phyloP scores from a whole-genome alignment of 306 rosid genomes.

The Sechiopsis laciniata region DNA sequence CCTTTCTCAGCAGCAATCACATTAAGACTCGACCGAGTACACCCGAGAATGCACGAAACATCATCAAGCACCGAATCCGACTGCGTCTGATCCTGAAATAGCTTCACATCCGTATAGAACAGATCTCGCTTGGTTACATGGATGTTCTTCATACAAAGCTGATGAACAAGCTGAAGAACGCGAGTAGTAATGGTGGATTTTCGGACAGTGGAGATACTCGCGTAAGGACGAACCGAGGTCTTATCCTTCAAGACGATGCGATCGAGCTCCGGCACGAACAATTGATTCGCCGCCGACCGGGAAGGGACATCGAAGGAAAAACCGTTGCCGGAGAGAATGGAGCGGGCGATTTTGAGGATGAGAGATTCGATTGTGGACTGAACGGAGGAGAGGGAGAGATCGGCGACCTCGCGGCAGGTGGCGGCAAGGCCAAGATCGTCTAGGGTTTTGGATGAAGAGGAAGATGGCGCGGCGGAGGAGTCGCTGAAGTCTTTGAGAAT shows the following conservation, averaged over 20 bases:
- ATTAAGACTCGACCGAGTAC: slow-evolving; percentile 79
- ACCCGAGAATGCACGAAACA: slow-evolving; percentile 77
- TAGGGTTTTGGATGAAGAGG: slow-evolving; percentile 51
- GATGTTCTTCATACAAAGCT: slow-evolving; percentile 65
- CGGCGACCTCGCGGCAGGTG: slow-evolving; percentile 70
- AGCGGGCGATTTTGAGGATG: slow-evolving; percentile 43
- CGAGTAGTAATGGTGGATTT: slow-evolving; percentile 65
- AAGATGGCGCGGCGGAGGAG: slow-evolving; percentile 26
- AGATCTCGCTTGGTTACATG: slow-evolving; percentile 95
- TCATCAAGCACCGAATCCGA: slow-evolving; percentile 84
- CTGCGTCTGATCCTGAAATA: slow-evolving; percentile 81
- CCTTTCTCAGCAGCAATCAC: slow-evolving; percentile 88
- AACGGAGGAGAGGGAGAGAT: slow-evolving; percentile 61
- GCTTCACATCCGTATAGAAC: slow-evolving; percentile 87
- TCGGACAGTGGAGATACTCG: slow-evolving; percentile 70
- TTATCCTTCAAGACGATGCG: slow-evolving; percentile 79
- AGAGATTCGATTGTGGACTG: slow-evolving; percentile 56
- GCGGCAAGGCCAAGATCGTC: slow-evolving; percentile 62
- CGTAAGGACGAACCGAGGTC: slow-evolving; percentile 60
- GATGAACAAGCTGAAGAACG: slow-evolving; percentile 72
- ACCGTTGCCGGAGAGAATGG: slow-evolving; percentile 72
- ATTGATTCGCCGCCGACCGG: slow-evolving; percentile 74
- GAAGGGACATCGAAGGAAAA: slow-evolving; percentile 83
- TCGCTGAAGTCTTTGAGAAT: slow-evolving; percentile 32
- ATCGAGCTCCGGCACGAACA: slow-evolving; percentile 77